Base-by-base conservation (phyloP, 441 rosid genomes). In the Pelargonium myrrhifolium region DNA sequence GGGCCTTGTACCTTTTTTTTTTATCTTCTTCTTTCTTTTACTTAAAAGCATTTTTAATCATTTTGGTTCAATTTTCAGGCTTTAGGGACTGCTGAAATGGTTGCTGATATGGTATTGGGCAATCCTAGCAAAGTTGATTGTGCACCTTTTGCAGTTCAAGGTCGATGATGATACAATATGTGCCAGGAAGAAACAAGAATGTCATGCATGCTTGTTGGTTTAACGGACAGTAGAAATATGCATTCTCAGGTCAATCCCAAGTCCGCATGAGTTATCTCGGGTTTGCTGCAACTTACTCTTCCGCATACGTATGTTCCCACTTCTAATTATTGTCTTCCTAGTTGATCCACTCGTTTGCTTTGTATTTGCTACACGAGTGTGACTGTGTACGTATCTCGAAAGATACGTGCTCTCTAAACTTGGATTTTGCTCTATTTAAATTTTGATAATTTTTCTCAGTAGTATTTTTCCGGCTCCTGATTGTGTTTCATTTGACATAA, bases 21-120 rank as follows among this genome's bases (percentile, higher is more conserved):
- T n/a, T n/a, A n/a, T n/a, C n/a, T n/a, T n/a, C n/a, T n/a, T n/a
- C n/a, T n/a, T n/a, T n/a, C n/a, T n/a, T 14, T 53, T 12, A 18
- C 20, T 18, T 11, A 42, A 64, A 47, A 6, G 4, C 49, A 24
- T 64, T 0, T 28, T 64, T 66, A 15, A 55, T 10, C 62, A 21
- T 62, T 76, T 65, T 68, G 42, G 71, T 70, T 65, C 64, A 58
- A 67, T 64, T 72, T 78, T 53, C 85, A 89, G 97, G 97, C 98
- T 70, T 77, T 87, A 72, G 97, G 90, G 42, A 93, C 98, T 62
- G 96, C 96, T 14, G 97, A 93, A 79, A 84, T 93, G 93, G 84
- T 90, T 69, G 78, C 78, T 64, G 90, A 86, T 73, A 86, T 90
- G 87, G 87, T 93, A 58, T 53, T 86, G 71, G 84, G 84, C 71